Evolutionary conservation across 2,329 filamentous ascomycete genomes (phyloP), one percentile per base, ranked within the genome.

Genomic region (Fusarium piperis): DNA sequence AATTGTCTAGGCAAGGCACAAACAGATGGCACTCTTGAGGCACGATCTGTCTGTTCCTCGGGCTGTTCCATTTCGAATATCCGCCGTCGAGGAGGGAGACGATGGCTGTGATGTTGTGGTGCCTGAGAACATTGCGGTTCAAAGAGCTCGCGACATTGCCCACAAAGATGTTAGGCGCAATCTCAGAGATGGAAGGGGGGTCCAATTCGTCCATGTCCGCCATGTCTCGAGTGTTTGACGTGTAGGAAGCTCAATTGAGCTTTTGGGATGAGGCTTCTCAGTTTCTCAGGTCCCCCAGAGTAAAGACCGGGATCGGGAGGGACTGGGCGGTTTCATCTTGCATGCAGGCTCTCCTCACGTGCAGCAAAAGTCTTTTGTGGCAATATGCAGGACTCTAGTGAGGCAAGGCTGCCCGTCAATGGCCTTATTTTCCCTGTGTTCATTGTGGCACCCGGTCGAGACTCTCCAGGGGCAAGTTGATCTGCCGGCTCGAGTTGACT

Each of bases 141-240:
- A 76, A 44, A 12, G 72, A 76, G 60, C 74, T 74, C 13, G 73
- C 66, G 35, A 74, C 60, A 39, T 76, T 75, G 20, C 74, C 74
- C n/a, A 76, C 65, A 59, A 73, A 76, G 23, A 76, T 65, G 44
- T 74, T 68, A 9, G 74, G 70, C 28, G 70, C 71, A 48, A 76
- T 65, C 59, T 67, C 59, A 5, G 68, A 67, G 44, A 76, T 72
- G 8, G 74, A 75, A 3, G 70, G 69, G 38, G 67, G 51, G 32
- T 74, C 70, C 59, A 73, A 71, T 16, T 64, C 60, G 32, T 72
- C 55, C 62, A 66, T 68, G 23, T 18, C 33, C 36, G 26, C 35
- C 7, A 32, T n/a, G 2, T 48, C 1, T 18, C 20, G 44, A 35
- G 26, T 18, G 11, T 55, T 52, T 8, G 9, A 11, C 18, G 16